These are phyloP conservation scores for Teunomyces stri DNA, from an alignment of 805 yeast species.

Conservation along the genomic window DNA sequence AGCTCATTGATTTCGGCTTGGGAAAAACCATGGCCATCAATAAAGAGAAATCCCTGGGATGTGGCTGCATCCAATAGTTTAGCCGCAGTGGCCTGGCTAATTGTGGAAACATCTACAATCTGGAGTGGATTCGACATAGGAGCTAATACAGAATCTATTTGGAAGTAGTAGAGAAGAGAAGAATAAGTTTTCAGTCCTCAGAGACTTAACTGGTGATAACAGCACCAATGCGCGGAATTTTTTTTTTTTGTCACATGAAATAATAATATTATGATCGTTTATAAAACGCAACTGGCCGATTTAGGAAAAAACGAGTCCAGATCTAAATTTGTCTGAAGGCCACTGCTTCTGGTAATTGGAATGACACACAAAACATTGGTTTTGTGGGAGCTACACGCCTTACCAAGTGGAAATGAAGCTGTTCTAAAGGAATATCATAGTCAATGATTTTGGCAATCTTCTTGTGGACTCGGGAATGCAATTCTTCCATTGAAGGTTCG, in stretches of 20 bases:
- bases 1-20: constrained; percentile 51
- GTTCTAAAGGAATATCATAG: constrained; percentile 46
- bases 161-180: too few relatives aligned
- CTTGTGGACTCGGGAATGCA: constrained; percentile 64
- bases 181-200: too few relatives aligned
- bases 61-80: constrained; percentile 57
- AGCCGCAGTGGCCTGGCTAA: constrained; percentile 44
- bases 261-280: neutral
- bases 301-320: neutral
- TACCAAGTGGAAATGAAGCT: constrained; percentile 72
- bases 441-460: constrained; percentile 44
- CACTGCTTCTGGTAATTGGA: constrained; percentile 65
- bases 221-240: neutral
- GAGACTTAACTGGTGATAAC: neutral
- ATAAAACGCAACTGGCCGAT: neutral
- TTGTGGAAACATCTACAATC: constrained; percentile 55
- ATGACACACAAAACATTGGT: constrained; percentile 90
- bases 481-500: constrained; percentile 66
- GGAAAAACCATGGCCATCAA: constrained; percentile 66
- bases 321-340: constrained; percentile 42
- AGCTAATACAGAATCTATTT: neutral
- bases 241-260: neutral
- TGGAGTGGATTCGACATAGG: constrained; percentile 43
- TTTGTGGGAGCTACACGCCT: constrained; percentile 96
- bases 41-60: constrained; percentile 62